Conservation (phyloP, 2,329 filamentous ascomycete genomes). For the Colletotrichum tamarilloi region DNA sequence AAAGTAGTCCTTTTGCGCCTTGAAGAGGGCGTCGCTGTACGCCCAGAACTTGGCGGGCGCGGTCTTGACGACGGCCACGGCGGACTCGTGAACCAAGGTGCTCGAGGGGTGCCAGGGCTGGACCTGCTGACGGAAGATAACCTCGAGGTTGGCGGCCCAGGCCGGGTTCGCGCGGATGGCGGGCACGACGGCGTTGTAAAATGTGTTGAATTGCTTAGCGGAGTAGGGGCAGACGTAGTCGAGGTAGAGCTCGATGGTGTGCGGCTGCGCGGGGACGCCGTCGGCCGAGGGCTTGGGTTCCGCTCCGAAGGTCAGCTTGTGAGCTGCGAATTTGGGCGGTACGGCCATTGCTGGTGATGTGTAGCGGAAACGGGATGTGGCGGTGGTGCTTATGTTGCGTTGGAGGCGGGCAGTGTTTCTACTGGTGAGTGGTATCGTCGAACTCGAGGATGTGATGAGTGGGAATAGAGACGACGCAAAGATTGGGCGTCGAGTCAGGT, state of each 20-base stretch:
- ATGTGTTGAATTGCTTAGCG: constrained; percentile 79
- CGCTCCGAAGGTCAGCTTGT: constrained; percentile 67
- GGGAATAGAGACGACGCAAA: neutral
- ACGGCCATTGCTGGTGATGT: constrained; percentile 70
- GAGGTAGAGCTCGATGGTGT: constrained; percentile 76
- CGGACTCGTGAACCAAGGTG: constrained; percentile 85
- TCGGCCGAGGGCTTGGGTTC: constrained; percentile 44
- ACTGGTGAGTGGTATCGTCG: neutral
- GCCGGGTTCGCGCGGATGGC: constrained; percentile 70
- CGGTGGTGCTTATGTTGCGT: neutral
- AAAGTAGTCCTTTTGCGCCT: constrained; percentile 80
- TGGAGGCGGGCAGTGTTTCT: neutral
- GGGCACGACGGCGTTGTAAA: constrained; percentile 75
- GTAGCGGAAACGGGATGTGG: neutral
- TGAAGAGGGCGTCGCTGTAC: constrained; percentile 76
- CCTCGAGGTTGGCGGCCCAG: constrained; percentile 67
- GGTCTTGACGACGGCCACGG: constrained; percentile 79
- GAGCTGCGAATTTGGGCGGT: constrained; percentile 80
- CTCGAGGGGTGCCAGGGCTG: constrained; percentile 96
- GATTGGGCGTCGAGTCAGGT: constrained; percentile 15
- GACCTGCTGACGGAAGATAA: constrained; percentile 91
- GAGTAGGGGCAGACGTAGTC: constrained; percentile 89
- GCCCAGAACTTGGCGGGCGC: constrained; percentile 81
- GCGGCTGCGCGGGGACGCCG: constrained; percentile 56
- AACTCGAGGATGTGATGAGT: neutral